Base-by-base conservation (phyloP, 2,329 filamentous ascomycete genomes). In the Epichloe scottii region DNA sequence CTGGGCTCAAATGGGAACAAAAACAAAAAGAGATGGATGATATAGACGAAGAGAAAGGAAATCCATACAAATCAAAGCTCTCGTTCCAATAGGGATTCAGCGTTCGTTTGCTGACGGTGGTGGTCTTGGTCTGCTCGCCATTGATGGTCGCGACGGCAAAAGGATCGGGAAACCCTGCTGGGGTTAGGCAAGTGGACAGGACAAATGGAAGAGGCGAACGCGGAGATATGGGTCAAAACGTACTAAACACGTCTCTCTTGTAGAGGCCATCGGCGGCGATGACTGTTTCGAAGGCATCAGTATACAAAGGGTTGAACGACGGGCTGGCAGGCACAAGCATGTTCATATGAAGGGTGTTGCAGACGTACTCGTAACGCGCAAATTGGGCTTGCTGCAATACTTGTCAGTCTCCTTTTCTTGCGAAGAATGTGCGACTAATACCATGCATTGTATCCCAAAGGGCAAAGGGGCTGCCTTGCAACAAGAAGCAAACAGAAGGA, bases 81-180 rank as follows among this genome's bases (percentile, higher is more conserved):
- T 98, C 93, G 70, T 98, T 98, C 93, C 93, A 98, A 69, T 98
- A 98, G n/a, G 93, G 93, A 69, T 96, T 97, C 69, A 98, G 74
- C 11, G 93, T 97, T 71, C 93, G 87, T 72, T 96, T 97, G 68
- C 93, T 95, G 59, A 97, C 93, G 38, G 85, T 85, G 11, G 93
- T 98, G n/a, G 93, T 97, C 71, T 90, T 89, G 53, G 93, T 98
- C 74, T 98, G 93, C 71, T 98, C 93, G 68, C 93, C 93, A 70
- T 90, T 91, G 70, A 97, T 83, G 53, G 93, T 98, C 60, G 90
- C 91, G 58, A 98, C 93, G 44, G 93, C 91, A 67, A 98, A 98
- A 23, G 93, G 93, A 69, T 98, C 93, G 53, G 93, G 93, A 60
- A 97, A 95, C 66, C 91, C 93, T 97, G 52, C 17, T 45, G 34